Percentiles rank a stretch among this genome's conserved stretches.
phyloP scores from a whole-genome alignment of 2,329 filamentous ascomycete species.

The Pseudofabraea citricarpa region DNA sequence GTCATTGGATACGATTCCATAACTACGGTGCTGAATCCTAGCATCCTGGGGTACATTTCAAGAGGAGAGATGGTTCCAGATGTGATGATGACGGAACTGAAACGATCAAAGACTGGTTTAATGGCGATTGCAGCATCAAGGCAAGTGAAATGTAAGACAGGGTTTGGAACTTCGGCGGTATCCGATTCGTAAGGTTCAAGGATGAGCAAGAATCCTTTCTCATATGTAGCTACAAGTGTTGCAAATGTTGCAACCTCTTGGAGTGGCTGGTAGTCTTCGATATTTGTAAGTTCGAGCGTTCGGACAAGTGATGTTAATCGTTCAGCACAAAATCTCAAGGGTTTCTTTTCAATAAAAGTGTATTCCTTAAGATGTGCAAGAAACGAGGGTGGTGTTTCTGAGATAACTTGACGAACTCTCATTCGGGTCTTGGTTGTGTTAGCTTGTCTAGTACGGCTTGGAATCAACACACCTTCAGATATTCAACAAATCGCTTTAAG shows the following conservation, averaged over 20 bases:
- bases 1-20: conserved; percentile 99
- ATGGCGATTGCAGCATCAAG: conserved; percentile 97
- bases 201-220: conserved; percentile 92
- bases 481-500: conserved; percentile 94
- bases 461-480: conserved; percentile 64
- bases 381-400: conserved; percentile 93
- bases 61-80: conserved; percentile 94
- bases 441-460: conserved; percentile 6
- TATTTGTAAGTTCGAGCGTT: conserved; percentile 92
- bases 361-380: conserved; percentile 88
- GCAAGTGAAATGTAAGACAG: conserved; percentile 94
- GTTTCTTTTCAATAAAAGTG: conserved; percentile 97
- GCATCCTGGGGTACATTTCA: conserved; percentile 99
- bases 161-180: conserved; percentile 90
- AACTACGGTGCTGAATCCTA: conserved; percentile 85
- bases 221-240: conserved; percentile 92
- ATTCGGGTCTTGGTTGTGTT: conserved; percentile 68
- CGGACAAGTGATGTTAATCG: conserved; percentile 89
- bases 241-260: conserved; percentile 98
- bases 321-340: conserved; percentile 89
- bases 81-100: conserved; percentile 97
- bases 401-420: conserved; percentile 97
- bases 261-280: conserved; percentile 94
- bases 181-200: conserved; percentile 97
- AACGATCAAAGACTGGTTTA: conserved; percentile 94